Evolutionary conservation across 768 basidiomycete species (phyloP).

Genomic region (Udeniomyces megalosporus): DNA sequence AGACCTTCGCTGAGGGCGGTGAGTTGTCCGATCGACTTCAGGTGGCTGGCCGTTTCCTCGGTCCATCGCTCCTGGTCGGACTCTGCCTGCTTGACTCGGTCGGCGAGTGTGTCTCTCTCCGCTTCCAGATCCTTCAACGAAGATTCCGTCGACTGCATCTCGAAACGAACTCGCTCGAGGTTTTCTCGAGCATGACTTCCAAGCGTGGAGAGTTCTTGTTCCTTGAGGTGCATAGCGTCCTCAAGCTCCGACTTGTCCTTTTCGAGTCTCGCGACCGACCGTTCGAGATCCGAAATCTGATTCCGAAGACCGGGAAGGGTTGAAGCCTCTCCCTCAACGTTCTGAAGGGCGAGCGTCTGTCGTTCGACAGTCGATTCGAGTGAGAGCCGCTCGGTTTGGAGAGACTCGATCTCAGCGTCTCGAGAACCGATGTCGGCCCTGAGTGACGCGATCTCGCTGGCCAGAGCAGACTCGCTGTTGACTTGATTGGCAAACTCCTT

Average conservation of each 20-base stretch:
- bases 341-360: too few species aligned
- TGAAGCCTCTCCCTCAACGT: too few species aligned
- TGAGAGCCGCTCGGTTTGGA: background rate
- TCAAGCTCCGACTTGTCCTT: background rate
- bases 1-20: background rate
- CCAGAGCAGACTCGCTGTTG: too few species aligned
- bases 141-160: background rate
- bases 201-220: background rate
- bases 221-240: background rate
- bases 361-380: too few species aligned
- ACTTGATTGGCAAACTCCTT: too few species aligned
- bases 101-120: background rate
- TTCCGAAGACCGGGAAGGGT: too few species aligned
- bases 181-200: background rate
- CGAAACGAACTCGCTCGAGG: background rate
- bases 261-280: background rate
- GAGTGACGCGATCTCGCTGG: background rate
- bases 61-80: background rate
- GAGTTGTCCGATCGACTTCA: background rate
- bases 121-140: background rate
- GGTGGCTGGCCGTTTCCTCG: background rate
- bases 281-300: too few species aligned
- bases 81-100: background rate
- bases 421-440: background rate
- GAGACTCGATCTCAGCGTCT: background rate